Evolutionary conservation across 2,329 filamentous ascomycete species (phyloP), one percentile per base, ranked within the genome.

Genomic region (Epichloe sibirici): DNA sequence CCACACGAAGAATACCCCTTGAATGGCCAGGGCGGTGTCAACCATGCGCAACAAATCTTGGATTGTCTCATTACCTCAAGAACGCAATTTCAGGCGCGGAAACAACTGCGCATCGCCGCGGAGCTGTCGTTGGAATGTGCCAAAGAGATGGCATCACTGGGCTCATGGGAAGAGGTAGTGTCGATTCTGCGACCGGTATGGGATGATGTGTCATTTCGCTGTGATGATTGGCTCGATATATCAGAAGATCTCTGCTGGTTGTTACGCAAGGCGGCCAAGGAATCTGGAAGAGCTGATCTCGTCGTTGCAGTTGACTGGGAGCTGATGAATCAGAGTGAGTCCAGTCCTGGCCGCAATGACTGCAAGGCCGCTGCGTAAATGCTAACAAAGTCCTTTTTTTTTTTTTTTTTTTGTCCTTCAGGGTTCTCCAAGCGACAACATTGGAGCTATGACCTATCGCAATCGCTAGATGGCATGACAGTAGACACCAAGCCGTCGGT

Each of bases 241-340:
- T 71, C 74, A 5, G 80, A 85, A 61, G 78, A 83, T 39, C 66
- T 85, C 39, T 74, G 76, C 48, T 84, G 81, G 79, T 69, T 74
- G n/a, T 65, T 85, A 53, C 72, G 82, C 56, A 71, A 73, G 54
- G 81, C 78, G 11, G 81, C 81, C 4, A 69, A 68, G 3, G 68
- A 75, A 55, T 68, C 71, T 46, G 74, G 74, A 7, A 74, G 78
- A 50, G 74, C 73, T 8, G 75, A 78, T 50, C 67, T 83, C 34
- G 71, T 85, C 8, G 66, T 85, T 38, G 73, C 79, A 31, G 76
- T 83, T 49, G 81, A 84, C 60, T 84, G 83, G 78, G 82, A 85
- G 61, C 68, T 86, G 45, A 70, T 85, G 63, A 73, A 79, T 53
- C 74, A 66, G 45, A 72, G 80, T 82, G 67, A 63, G 78, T 71